Conservation (phyloP, 306 rosid genomes). For the Hippophae rhamnoides region DNA sequence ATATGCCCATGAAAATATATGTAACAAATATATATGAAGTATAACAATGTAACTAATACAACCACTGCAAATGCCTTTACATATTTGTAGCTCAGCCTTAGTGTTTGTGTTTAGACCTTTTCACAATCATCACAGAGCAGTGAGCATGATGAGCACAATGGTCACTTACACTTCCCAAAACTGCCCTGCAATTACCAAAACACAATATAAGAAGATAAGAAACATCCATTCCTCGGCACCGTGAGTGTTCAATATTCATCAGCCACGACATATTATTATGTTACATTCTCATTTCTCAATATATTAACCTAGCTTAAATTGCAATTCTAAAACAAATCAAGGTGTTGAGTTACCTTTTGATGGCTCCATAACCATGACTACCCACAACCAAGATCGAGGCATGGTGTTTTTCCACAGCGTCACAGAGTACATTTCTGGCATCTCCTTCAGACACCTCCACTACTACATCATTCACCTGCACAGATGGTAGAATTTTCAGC, state of each 20-base stretch:
- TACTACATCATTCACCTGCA: conserved; percentile 21
- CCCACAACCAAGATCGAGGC: conserved; percentile 37
- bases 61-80: too few species aligned
- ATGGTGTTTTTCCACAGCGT: conserved; percentile 27
- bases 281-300: not conserved
- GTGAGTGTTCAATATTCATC: too few species aligned
- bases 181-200: conserved; percentile 43
- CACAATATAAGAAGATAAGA: not conserved
- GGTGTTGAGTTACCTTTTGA: conserved; percentile 40
- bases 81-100: not conserved
- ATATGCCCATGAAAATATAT: too few species aligned
- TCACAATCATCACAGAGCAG: conserved; percentile 69
- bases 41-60: too few species aligned
- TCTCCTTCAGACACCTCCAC: conserved; percentile 33
- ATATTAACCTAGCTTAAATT: too few species aligned
- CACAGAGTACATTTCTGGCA: conserved; percentile 30
- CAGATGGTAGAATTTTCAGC: not conserved
- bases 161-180: conserved; percentile 76
- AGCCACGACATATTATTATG: too few species aligned
- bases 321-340: not conserved
- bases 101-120: conserved; percentile 50
- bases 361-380: conserved; percentile 43
- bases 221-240: not conserved
- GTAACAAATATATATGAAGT: too few species aligned
- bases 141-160: conserved; percentile 72